Evolutionary conservation across 805 yeast genomes (phyloP), one percentile per base, ranked within the genome.

Genomic region (Teunomyces lycoperdinae): DNA sequence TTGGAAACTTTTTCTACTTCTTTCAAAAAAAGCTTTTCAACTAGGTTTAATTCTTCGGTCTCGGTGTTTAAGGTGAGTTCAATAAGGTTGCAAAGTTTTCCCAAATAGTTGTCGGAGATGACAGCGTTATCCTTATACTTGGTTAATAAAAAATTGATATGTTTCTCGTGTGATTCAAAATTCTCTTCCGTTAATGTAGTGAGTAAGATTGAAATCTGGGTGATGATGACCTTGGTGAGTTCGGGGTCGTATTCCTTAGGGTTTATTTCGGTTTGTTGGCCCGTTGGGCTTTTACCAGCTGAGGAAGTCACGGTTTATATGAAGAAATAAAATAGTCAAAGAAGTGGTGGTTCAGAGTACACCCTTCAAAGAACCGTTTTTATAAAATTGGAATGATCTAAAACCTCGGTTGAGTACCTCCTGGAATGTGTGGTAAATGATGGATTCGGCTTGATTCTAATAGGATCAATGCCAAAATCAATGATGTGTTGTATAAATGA

Each of bases 151-250:
- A 67, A 69, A 47, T 73, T 70, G 58, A 83, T 79, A 58, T 83
- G 79, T 34, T 60, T 55, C 43, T 63, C 58, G 26, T 74, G 67
- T 16, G 64, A 50, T 20, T 64, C 66, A 58, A 75, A 70, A 61
- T 74, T 76, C 17, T 64, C 63, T 20, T 64, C 63, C 29, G 70
- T 61, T 51, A 76, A 64, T 17, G 79, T 73, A 33, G 78, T 67
- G 43, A 77, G 66, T 43, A 83, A 64, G 43, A 83, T 70, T 14
- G 79, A 71, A 36, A 84, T 58, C 63, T 84, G 89, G 31, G 81
- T 76, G 49, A 74, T 58, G 40, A 76, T 64, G 44, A 79, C 70
- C 51, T 64, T 66, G 49, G 62, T 60, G 48, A 68, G 53, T 55
- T 70, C 74, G 29, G 64, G 56, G 48, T 54, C 54, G 38, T 54